Evolutionary conservation across 2,329 filamentous ascomycete genomes (phyloP).

Genomic region (Pseudogymnoascus sp.): DNA sequence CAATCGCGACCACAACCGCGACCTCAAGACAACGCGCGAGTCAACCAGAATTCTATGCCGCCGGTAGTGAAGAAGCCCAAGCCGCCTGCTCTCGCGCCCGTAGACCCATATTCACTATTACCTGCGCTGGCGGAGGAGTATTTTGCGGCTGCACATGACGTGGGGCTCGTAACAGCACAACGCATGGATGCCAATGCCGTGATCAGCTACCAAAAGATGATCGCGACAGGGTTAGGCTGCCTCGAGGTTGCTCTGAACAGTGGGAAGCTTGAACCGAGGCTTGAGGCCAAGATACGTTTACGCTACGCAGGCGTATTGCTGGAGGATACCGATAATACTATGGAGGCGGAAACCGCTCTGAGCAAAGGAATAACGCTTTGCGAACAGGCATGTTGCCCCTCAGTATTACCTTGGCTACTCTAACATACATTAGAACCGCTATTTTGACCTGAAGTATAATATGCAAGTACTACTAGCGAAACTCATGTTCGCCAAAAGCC

Average conservation of each 20-base stretch:
- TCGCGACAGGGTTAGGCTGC: conserved; percentile 65
- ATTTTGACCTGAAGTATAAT: conserved; percentile 64
- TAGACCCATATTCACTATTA: conserved; percentile 52
- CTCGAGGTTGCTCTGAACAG: conserved; percentile 62
- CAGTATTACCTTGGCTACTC: neutral
- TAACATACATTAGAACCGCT: conserved; percentile 39
- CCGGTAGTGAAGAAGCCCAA: conserved; percentile 1
- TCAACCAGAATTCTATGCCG: neutral
- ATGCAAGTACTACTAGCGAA: conserved; percentile 69
- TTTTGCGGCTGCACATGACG: conserved; percentile 55
- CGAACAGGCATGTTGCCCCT: conserved; percentile 44
- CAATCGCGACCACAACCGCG: conserved; percentile 15
- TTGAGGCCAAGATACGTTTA: conserved; percentile 61
- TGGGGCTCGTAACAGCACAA: conserved; percentile 42
- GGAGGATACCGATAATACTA: conserved; percentile 67
- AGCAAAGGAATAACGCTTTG: conserved; percentile 64
- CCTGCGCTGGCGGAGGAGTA: conserved; percentile 71
- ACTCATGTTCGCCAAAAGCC: conserved; percentile 61
- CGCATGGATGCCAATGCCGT: conserved; percentile 43
- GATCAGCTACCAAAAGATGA: conserved; percentile 62
- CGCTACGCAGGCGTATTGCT: conserved; percentile 64
- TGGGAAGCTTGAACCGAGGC: conserved; percentile 51
- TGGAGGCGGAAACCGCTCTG: conserved; percentile 64
- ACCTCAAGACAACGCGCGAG: neutral
- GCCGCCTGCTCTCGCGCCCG: neutral